phyloP scores from a whole-genome alignment of 1,284 basidiomycete genomes.

The Jaminaea rosea region DNA sequence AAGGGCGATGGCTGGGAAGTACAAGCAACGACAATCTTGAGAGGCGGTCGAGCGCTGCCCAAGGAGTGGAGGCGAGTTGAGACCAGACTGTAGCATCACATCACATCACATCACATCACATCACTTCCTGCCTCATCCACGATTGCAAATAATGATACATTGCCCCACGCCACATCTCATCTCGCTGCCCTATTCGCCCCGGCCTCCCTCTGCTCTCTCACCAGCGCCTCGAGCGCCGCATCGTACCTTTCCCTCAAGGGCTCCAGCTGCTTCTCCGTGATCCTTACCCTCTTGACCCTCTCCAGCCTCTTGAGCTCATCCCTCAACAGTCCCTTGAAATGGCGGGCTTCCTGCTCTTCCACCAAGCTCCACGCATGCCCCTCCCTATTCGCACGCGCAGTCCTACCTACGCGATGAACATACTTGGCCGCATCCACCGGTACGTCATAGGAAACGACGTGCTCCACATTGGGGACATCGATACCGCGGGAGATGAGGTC shows the following conservation, averaged over 20 bases:
- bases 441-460: constrained; percentile 88
- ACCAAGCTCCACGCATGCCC: constrained; percentile 90
- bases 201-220: no score
- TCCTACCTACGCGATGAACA: constrained; percentile 88
- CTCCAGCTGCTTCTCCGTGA: neutral
- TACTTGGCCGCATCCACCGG: constrained; percentile 97
- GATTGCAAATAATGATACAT: no score
- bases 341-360: constrained; percentile 71
- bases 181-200: no score
- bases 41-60: no score
- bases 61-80: no score
- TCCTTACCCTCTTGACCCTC: neutral
- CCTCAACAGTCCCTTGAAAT: constrained; percentile 21
- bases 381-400: constrained; percentile 75
- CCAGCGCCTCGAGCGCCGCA: neutral
- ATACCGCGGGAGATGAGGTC: constrained; percentile 95
- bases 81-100: no score
- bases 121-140: no score
- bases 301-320: neutral
- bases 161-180: no score
- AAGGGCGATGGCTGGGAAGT: no score
- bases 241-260: neutral
- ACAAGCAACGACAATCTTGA: no score
- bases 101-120: no score
- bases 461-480: constrained; percentile 79